Percentiles rank a stretch among this genome's conserved stretches.
These are phyloP conservation scores for Pyricularia pennisetigena DNA, from an alignment of 2,329 filamentous ascomycete species.

Conservation along the genomic window DNA sequence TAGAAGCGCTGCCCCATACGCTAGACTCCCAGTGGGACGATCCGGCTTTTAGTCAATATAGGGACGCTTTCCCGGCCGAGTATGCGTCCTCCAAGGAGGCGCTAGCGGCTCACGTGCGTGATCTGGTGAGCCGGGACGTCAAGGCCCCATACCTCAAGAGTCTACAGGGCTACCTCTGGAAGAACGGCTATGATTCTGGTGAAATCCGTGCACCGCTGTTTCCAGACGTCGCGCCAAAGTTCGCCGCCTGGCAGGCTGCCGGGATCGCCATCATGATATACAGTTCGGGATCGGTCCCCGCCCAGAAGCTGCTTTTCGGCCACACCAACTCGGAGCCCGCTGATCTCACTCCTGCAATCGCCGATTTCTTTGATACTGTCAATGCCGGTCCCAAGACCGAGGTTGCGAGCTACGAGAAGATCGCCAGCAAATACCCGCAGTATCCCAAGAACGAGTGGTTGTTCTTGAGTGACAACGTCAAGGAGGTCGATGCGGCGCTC, in stretches of 20 bases:
- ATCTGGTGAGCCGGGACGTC: constrained; percentile 62
- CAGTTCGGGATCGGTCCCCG: constrained; percentile 70
- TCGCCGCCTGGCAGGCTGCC: constrained; percentile 46
- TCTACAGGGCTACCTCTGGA: constrained; percentile 73
- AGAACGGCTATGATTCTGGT: constrained; percentile 60
- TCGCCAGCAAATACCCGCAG: constrained; percentile 39
- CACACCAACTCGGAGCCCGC: constrained; percentile 49
- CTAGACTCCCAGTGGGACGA: constrained; percentile 59
- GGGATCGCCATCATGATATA: constrained; percentile 63
- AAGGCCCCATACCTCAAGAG: constrained; percentile 71
- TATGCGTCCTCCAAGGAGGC: constrained; percentile 46
- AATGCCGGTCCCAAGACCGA: constrained; percentile 71
- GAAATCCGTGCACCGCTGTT: constrained; percentile 65
- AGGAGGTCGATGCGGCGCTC: constrained; percentile 54
- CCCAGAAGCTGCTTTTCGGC: constrained; percentile 70
- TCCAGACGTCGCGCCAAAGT: constrained; percentile 57
- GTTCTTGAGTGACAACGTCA: constrained; percentile 75
- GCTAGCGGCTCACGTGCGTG: constrained; percentile 56
- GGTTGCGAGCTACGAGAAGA: constrained; percentile 55
- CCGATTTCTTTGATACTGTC: constrained; percentile 68
- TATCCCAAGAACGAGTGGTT: constrained; percentile 46
- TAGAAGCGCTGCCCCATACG: constrained; percentile 53
- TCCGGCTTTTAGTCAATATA: constrained; percentile 55
- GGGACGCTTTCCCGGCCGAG: constrained; percentile 59
- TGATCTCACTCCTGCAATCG: constrained; percentile 50